Percentiles rank a stretch among this genome's conserved stretches.
Conservation (phyloP, 2,329 filamentous ascomycete species). For the Sclerotiophoma versabilis region DNA sequence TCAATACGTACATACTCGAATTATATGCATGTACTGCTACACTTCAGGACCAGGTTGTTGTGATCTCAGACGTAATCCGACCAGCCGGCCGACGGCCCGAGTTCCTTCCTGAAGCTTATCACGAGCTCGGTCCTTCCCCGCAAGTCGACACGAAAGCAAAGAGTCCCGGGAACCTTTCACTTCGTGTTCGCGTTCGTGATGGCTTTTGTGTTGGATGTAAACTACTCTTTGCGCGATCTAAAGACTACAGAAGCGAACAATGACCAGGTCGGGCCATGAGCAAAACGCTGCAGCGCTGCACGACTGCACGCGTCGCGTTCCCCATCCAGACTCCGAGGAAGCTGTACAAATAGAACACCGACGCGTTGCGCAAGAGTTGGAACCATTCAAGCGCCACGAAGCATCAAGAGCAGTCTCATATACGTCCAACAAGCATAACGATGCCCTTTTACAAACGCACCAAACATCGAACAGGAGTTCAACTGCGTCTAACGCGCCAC, state of each 20-base stretch:
- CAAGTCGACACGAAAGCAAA: background rate
- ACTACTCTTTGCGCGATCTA: background rate
- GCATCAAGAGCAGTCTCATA: background rate
- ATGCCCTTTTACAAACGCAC: conserved; percentile 12
- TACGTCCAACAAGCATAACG: background rate
- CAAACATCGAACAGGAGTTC: conserved; percentile 4
- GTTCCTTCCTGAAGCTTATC: background rate
- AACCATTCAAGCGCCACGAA: conserved; percentile 2
- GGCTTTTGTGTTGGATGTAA: background rate
- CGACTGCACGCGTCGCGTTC: conserved; percentile 7
- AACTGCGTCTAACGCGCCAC: conserved; percentile 8
- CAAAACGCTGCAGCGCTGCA: conserved; percentile 23
- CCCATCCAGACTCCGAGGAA: conserved; percentile 31
- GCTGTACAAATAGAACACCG: conserved; percentile 26
- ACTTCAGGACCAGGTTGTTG: background rate
- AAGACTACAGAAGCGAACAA: background rate
- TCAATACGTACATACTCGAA: background rate
- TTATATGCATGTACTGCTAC: background rate
- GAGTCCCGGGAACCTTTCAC: background rate
- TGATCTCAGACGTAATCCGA: conserved; percentile 6
- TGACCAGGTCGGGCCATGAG: conserved; percentile 11
- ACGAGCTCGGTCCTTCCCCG: background rate
- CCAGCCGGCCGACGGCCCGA: conserved; percentile 16
- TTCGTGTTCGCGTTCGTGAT: background rate
- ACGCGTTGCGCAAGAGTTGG: conserved; percentile 27